These are phyloP conservation scores for Carex kokanica DNA, from an alignment of 176 grass and related monocot species.

Conservation along the genomic window DNA sequence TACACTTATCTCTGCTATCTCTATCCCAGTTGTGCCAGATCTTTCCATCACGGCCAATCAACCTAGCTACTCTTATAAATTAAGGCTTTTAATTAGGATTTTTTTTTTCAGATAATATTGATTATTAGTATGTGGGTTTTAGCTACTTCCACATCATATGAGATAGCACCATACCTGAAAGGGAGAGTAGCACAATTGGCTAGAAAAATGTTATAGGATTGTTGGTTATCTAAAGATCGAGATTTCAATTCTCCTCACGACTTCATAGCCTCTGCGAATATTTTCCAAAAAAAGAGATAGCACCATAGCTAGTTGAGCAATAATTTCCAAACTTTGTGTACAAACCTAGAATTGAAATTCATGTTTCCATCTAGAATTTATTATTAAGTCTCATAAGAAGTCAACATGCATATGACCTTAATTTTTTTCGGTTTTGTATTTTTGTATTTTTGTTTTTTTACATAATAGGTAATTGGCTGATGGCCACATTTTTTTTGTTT, in stretches of 20 bases:
- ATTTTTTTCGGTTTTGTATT: background rate
- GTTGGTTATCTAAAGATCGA: no score
- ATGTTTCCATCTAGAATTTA: background rate
- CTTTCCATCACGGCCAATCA: slow-evolving; percentile 2
- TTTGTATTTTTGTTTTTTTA: background rate
- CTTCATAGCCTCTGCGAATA: no score
- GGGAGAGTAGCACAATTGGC: no score
- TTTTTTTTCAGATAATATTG: background rate
- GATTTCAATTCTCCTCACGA: no score
- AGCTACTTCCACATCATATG: background rate
- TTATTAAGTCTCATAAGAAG: background rate
- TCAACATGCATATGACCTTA: background rate
- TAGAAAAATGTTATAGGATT: no score
- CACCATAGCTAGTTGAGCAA: background rate
- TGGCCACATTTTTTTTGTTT: no score
- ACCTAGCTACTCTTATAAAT: background rate
- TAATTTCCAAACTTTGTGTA: background rate
- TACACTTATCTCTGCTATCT: background rate
- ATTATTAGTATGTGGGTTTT: background rate
- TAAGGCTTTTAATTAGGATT: background rate
- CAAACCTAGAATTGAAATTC: background rate
- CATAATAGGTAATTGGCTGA: background rate
- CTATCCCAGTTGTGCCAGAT: slow-evolving; percentile 14
- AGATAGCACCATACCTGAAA: background rate
- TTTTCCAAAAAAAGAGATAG: no score